Evolutionary conservation across 1,139 yeast species (phyloP).

Genomic region (Hanseniaspora sp.): DNA sequence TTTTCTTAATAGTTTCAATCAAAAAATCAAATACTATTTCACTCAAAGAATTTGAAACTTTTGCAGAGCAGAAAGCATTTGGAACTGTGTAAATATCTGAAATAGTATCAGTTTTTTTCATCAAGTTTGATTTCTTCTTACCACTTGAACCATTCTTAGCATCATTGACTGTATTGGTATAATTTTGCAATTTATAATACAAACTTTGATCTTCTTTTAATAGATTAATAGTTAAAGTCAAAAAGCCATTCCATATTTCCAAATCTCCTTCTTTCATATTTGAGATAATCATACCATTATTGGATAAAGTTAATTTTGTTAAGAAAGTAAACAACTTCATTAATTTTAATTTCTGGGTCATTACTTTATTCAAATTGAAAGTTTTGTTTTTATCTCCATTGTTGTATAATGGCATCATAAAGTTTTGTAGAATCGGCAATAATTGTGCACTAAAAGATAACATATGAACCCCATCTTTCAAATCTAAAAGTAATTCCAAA

Average conservation of each 20-base stretch:
- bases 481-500: not conserved
- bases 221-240: conserved; percentile 4
- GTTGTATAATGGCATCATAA: conserved; percentile 10
- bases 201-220: conserved; percentile 14
- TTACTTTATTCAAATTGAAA: conserved; percentile 11
- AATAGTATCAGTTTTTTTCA: conserved; percentile 13
- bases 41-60: not conserved
- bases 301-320: not conserved
- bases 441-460: conserved; percentile 8
- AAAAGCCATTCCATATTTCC: conserved; percentile 11
- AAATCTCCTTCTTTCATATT: conserved; percentile 11
- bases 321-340: conserved; percentile 4
- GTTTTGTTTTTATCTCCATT: conserved; percentile 8
- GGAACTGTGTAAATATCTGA: conserved; percentile 15
- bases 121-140: conserved; percentile 11
- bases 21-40: conserved; percentile 2
- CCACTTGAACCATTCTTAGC: not conserved
- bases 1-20: conserved; percentile 34
- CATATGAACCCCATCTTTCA: conserved; percentile 1
- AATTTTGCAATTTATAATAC: conserved; percentile 11
- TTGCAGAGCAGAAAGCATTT: conserved; percentile 7
- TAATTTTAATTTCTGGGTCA: conserved; percentile 10
- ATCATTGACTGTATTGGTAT: conserved; percentile 3
- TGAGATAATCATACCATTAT: conserved; percentile 2
- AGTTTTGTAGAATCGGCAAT: conserved; percentile 5